Percentiles rank a stretch among this genome's conserved stretches.
Evolutionary conservation across 768 basidiomycete species (phyloP).

Genomic region (Termitomyces sp.): DNA sequence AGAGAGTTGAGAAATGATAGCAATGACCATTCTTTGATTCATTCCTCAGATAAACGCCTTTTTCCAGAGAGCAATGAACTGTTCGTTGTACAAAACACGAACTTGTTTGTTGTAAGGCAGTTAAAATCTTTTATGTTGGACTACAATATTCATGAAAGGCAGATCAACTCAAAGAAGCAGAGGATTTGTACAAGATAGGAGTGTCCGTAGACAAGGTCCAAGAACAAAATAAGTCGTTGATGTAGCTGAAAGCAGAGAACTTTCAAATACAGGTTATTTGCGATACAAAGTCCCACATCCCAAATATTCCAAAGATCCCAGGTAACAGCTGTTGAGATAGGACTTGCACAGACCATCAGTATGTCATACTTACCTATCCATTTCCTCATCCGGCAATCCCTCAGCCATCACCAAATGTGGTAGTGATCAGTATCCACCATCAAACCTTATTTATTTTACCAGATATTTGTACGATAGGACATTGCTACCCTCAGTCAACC

Average conservation of each 20-base stretch:
- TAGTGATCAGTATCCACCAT: too few relatives aligned
- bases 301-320: neutral
- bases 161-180: neutral
- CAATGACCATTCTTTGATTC: neutral
- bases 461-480: too few relatives aligned
- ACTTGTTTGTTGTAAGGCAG: neutral
- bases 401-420: too few relatives aligned
- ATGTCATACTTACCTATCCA: too few relatives aligned
- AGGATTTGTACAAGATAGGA: neutral
- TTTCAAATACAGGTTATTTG: neutral
- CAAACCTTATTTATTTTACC: too few relatives aligned
- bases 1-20: neutral
- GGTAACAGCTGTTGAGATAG: too few relatives aligned
- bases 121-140: neutral
- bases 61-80: neutral
- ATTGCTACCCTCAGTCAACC: too few relatives aligned
- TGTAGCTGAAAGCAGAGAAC: neutral
- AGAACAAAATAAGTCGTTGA: neutral
- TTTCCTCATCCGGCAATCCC: too few relatives aligned
- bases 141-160: neutral
- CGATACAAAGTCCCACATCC: neutral
- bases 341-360: too few relatives aligned
- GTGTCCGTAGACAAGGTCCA: neutral
- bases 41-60: neutral
- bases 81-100: neutral